Conservation (phyloP, 2,329 filamentous ascomycete species). For the Epichloe sylvatica region DNA sequence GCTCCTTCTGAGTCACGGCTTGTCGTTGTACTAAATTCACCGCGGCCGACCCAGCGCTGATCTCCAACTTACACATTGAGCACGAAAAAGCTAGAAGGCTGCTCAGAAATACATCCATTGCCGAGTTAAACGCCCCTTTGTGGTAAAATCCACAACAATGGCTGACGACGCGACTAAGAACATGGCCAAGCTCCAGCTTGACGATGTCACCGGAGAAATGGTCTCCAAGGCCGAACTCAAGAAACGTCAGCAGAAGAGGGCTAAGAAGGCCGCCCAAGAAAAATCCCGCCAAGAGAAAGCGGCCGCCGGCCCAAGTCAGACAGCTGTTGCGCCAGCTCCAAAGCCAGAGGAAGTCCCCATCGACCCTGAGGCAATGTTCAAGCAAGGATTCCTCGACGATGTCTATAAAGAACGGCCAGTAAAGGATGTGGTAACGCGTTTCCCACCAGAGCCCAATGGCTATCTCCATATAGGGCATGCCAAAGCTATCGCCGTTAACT, state of each 20-base stretch:
- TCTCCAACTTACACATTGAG: neutral
- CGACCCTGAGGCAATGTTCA: slow-evolving; percentile 61
- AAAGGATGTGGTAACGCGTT: slow-evolving; percentile 52
- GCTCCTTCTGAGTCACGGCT: neutral
- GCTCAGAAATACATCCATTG: neutral
- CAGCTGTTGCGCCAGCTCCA: slow-evolving; percentile 9
- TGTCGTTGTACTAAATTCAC: neutral
- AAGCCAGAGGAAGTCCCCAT: slow-evolving; percentile 22
- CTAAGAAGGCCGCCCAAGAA: slow-evolving; percentile 36
- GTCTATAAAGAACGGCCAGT: slow-evolving; percentile 56
- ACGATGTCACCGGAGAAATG: slow-evolving; percentile 51
- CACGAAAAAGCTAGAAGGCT: neutral
- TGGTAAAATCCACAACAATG: slow-evolving; percentile 21
- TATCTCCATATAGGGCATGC: slow-evolving; percentile 88
- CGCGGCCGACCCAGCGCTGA: neutral
- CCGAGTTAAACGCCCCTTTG: neutral
- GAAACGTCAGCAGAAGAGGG: slow-evolving; percentile 42
- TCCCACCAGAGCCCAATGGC: slow-evolving; percentile 82
- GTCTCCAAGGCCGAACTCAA: slow-evolving; percentile 49
- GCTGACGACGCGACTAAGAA: slow-evolving; percentile 33
- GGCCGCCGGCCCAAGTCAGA: slow-evolving; percentile 41
- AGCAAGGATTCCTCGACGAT: slow-evolving; percentile 59
- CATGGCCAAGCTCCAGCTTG: slow-evolving; percentile 44
- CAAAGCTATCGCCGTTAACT: slow-evolving; percentile 93
- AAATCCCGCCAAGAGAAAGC: slow-evolving; percentile 82